Percentiles rank a stretch among this genome's conserved stretches.
Conservation (phyloP, 441 rosid genomes). For the Populus hybrid region DNA sequence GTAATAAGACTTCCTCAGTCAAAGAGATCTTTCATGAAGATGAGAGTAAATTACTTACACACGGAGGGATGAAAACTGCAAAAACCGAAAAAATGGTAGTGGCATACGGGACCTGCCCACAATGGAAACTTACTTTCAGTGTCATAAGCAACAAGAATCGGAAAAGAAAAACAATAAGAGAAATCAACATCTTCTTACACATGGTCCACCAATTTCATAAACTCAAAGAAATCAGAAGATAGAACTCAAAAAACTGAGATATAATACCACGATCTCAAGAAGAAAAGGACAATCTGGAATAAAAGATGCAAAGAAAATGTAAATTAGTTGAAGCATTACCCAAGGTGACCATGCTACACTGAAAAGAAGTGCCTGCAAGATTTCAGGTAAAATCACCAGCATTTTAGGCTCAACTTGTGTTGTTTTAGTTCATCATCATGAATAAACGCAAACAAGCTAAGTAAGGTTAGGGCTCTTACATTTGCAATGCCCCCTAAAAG, state of each 20-base stretch:
- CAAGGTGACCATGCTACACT: slow-evolving; percentile 80
- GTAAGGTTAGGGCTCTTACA: slow-evolving; percentile 31
- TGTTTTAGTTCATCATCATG: neutral
- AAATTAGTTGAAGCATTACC: slow-evolving; percentile 41
- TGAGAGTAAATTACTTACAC: slow-evolving; percentile 43
- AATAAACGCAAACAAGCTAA: neutral
- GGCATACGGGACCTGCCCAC: slow-evolving; percentile 73
- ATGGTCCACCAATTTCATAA: neutral
- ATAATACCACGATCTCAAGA: neutral
- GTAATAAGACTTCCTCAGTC: neutral
- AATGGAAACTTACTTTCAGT: slow-evolving; percentile 7
- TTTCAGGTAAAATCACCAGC: slow-evolving; percentile 2
- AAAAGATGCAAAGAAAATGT: neutral
- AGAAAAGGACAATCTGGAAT: neutral
- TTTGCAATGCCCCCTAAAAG: slow-evolving; percentile 45
- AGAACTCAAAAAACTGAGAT: neutral
- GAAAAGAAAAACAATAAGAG: neutral
- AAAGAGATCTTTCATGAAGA: neutral
- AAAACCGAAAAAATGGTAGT: slow-evolving; percentile 34
- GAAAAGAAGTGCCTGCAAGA: slow-evolving; percentile 56
- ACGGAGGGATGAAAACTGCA: slow-evolving; percentile 45
- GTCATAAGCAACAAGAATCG: neutral
- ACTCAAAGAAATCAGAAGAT: neutral
- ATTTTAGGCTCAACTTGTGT: neutral
- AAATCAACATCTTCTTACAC: neutral